Evolutionary conservation across 2,329 filamentous ascomycete genomes (phyloP).

Genomic region (Arachnopeziza araneosa): DNA sequence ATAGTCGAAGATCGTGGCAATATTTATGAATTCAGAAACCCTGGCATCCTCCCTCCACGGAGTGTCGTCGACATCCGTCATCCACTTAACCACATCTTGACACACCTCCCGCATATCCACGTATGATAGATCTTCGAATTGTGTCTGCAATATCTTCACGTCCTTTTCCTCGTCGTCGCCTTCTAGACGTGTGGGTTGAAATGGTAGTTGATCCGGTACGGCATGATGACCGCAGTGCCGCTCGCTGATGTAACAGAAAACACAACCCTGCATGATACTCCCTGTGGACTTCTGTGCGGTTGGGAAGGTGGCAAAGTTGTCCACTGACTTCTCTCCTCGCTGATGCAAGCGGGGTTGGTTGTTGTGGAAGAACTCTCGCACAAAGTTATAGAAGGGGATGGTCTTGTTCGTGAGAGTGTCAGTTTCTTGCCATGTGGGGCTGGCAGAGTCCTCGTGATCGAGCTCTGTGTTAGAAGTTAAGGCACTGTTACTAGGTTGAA

Average conservation of each 20-base stretch:
- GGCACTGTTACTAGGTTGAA: background rate
- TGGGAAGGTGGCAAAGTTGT: constrained; percentile 1
- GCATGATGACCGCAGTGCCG: constrained; percentile 4
- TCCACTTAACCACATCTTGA: constrained; percentile 2
- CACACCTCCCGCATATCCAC: constrained; percentile 3
- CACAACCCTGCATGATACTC: constrained; percentile 2
- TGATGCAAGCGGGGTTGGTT: background rate
- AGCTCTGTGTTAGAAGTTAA: background rate
- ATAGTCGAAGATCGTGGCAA: background rate
- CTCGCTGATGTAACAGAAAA: constrained; percentile 3
- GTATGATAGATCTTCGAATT: constrained; percentile 4
- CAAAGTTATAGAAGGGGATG: constrained; percentile 4
- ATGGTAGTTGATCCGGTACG: constrained; percentile 3
- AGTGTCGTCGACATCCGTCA: background rate
- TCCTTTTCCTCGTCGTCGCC: background rate
- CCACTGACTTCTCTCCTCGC: constrained; percentile 1
- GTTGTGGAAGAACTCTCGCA: constrained; percentile 1
- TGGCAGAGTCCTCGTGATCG: background rate
- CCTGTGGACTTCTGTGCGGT: constrained; percentile 1
- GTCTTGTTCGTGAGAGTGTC: constrained; percentile 4
- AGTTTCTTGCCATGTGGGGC: constrained; percentile 4
- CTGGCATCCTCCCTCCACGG: no score
- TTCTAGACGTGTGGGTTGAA: background rate
- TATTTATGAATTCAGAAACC: background rate
- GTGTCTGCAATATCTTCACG: background rate